Evolutionary conservation across 129 eudicot genomes (phyloP).

Genomic region (Escallonia herrerae): DNA sequence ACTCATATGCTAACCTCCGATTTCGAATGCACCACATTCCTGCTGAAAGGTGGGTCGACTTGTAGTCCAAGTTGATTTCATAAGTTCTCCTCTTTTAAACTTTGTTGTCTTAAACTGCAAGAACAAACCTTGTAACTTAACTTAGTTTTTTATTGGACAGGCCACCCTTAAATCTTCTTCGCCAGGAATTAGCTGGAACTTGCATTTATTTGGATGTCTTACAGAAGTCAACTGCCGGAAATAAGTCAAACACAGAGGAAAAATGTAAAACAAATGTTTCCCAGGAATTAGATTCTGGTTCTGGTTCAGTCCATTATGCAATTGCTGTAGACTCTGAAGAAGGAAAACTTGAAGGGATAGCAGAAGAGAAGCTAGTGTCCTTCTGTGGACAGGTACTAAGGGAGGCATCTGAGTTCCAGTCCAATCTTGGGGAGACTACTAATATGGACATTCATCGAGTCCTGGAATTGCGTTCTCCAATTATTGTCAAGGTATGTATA

Average conservation of each 20-base stretch:
- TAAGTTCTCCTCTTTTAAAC: no score
- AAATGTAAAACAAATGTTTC: slow-evolving; percentile 13
- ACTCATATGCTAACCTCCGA: slow-evolving; percentile 84
- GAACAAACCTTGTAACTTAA: slow-evolving; percentile 18
- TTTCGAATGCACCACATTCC: slow-evolving; percentile 82
- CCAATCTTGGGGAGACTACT: slow-evolving; percentile 60
- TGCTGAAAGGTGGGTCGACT: slow-evolving; percentile 61
- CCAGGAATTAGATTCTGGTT: slow-evolving; percentile 22
- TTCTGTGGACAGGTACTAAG: slow-evolving; percentile 82
- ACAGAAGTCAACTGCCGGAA: slow-evolving; percentile 65
- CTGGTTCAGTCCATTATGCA: no score
- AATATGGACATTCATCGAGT: slow-evolving; percentile 90
- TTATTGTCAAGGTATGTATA: slow-evolving; percentile 65
- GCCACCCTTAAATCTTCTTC: slow-evolving; percentile 92
- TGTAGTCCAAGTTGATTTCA: background rate
- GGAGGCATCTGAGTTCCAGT: slow-evolving; percentile 95
- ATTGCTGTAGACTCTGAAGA: slow-evolving; percentile 12
- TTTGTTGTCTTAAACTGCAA: slow-evolving; percentile 4
- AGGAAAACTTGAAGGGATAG: slow-evolving; percentile 40
- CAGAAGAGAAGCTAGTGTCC: slow-evolving; percentile 82
- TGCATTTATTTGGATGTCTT: slow-evolving; percentile 77
- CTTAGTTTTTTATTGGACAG: slow-evolving; percentile 38
- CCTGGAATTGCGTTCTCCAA: slow-evolving; percentile 89
- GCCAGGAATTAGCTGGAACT: slow-evolving; percentile 93
- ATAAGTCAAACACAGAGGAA: slow-evolving; percentile 22